Evolutionary conservation across 2,329 filamentous ascomycete species (phyloP), one percentile per base, ranked within the genome.

Genomic region (Cladosporium sphaerospermum): DNA sequence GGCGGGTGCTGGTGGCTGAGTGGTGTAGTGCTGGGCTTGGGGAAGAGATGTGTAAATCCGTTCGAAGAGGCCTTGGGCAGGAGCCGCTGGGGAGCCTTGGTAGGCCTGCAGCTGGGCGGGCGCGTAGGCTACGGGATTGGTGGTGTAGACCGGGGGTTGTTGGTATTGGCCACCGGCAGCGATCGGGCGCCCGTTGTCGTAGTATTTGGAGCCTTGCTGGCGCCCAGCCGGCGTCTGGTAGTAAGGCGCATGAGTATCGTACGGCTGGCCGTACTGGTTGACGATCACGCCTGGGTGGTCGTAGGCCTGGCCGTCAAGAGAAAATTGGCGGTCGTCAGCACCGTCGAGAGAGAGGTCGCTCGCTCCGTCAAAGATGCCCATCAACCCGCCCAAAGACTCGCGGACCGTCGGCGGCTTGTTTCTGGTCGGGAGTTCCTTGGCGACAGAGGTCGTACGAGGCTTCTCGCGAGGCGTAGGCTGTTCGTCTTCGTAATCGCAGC

Each of bases 401-500:
- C 54, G 58, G 10, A 31, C 49, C 13, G 52, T 28, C 19, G 13
- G 34, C 18, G 51, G 32, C 23, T 40, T 19, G 10, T 6, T 11
- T 43, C 42, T 9, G 53, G 9, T 31, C 11, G 31, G 2, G 14
- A 31, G 5, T 34, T 13, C 37, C 9, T 6, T 11, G n/a, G 34
- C 34, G n/a, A n/a, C 34, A 36, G 10, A n/a, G n/a, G 36, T n/a
- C n/a, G 34, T 14, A 8, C 36, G 11, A 28, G 23, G 18, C 9
- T 37, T 37, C 34, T 37, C n/a, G 10, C n/a, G 34, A 4, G 36
- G 3, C 11, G 18, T 32, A 37, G 40, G 32, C 40, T 44, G 37
- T 31, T 45, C 52, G n/a, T 47, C 54, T 39, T 60, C 57, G 37
- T 64, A 64, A 32, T 66, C 68, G 56, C 73, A 75, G 31, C 75